Conservation (phyloP, 2,329 filamentous ascomycete species). For the Nothopassalora personata region DNA sequence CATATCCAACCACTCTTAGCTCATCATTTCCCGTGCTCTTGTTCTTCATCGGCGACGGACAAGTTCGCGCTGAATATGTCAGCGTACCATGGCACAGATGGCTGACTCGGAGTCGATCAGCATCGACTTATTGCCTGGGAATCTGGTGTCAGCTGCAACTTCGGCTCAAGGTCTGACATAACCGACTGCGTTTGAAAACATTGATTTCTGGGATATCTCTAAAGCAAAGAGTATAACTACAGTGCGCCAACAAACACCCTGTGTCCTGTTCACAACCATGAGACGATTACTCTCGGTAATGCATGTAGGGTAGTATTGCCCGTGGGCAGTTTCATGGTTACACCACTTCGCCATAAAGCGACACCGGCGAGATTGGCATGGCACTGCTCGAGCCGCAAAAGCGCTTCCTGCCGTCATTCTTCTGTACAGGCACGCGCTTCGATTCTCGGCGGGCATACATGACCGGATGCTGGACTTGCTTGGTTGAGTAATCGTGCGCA, state of each 20-base stretch:
- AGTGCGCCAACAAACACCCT: conserved; percentile 1
- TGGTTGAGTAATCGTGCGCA: conserved; percentile 16
- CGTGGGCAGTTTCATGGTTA: background rate
- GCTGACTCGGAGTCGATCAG: too few species aligned
- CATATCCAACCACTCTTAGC: too few species aligned
- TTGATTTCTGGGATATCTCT: conserved; percentile 1
- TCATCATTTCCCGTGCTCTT: too few species aligned
- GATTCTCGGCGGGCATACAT: conserved; percentile 17
- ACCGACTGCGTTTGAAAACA: background rate
- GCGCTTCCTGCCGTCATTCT: conserved; percentile 31
- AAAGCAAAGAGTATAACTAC: conserved; percentile 2
- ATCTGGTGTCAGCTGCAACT: too few species aligned
- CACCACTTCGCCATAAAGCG: conserved; percentile 21
- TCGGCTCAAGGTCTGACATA: too few species aligned
- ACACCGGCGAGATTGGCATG: conserved; percentile 23
- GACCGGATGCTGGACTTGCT: conserved; percentile 25
- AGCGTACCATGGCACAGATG: too few species aligned
- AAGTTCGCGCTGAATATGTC: too few species aligned
- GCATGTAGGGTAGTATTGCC: background rate
- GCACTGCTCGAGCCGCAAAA: conserved; percentile 27
- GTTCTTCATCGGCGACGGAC: too few species aligned
- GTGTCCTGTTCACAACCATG: background rate
- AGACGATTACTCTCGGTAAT: background rate
- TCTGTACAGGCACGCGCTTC: conserved; percentile 27
- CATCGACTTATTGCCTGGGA: too few species aligned